Conservation (phyloP, 805 yeast genomes). For the Priceomyces melissophilus region DNA sequence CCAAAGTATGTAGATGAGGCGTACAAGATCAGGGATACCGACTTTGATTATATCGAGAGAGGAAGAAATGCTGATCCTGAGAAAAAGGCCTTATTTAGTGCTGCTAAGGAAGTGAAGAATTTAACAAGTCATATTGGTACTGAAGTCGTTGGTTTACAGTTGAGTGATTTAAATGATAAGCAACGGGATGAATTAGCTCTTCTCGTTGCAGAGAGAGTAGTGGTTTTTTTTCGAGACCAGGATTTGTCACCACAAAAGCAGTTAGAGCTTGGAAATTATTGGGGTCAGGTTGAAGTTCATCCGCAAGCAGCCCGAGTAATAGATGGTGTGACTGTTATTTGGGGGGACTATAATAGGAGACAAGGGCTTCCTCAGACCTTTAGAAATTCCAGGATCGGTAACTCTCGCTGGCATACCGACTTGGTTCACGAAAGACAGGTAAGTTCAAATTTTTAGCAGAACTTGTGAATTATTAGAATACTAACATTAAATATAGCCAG, state of each 20-base stretch:
- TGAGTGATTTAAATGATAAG: constrained; percentile 20
- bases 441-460: background rate
- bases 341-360: constrained; percentile 35
- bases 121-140: constrained; percentile 24
- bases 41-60: constrained; percentile 22
- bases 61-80: constrained; percentile 28
- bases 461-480: background rate
- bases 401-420: constrained; percentile 34
- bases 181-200: constrained; percentile 27
- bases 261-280: constrained; percentile 23
- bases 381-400: constrained; percentile 21
- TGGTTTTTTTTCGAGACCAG: constrained; percentile 28
- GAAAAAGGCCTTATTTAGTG: constrained; percentile 25
- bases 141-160: constrained; percentile 27
- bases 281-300: constrained; percentile 28
- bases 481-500: constrained; percentile 21
- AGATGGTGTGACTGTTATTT: constrained; percentile 36
- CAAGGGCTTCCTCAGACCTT: constrained; percentile 27
- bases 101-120: constrained; percentile 25
- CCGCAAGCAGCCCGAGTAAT: constrained; percentile 20
- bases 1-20: constrained; percentile 29
- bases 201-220: constrained; percentile 25
- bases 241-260: constrained; percentile 30
- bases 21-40: constrained; percentile 18
- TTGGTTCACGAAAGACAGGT: constrained; percentile 31